phyloP scores from a whole-genome alignment of 257 asterid genomes.

The Salvia rosmarinus region DNA sequence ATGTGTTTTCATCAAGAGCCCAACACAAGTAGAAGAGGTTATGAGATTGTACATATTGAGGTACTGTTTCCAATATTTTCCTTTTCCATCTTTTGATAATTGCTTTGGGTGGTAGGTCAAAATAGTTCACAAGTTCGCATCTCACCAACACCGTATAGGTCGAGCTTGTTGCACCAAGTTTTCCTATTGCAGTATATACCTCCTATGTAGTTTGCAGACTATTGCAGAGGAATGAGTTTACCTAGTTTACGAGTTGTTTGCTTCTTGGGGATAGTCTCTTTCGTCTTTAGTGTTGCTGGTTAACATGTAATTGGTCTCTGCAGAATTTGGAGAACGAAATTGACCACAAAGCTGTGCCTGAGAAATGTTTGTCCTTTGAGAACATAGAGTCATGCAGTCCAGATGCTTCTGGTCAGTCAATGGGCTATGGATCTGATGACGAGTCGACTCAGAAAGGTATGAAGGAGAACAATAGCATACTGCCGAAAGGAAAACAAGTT shows the following conservation, averaged over 20 bases:
- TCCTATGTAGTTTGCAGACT: too few relatives aligned
- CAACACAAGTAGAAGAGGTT: constrained; percentile 56
- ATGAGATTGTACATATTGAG: constrained; percentile 68
- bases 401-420: constrained; percentile 68
- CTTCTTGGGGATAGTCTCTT: neutral
- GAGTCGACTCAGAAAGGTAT: constrained; percentile 76
- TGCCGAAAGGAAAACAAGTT: constrained; percentile 69
- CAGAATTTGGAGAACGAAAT: constrained; percentile 80
- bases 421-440: constrained; percentile 72
- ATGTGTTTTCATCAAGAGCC: constrained; percentile 70
- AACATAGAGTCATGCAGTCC: constrained; percentile 67
- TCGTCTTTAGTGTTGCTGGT: too few relatives aligned
- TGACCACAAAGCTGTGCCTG: constrained; percentile 70
- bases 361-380: constrained; percentile 71
- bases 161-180: too few relatives aligned
- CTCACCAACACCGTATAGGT: too few relatives aligned
- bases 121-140: neutral
- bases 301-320: neutral
- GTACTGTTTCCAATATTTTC: constrained; percentile 35
- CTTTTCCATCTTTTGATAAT: constrained; percentile 7
- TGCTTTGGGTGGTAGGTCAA: neutral
- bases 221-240: too few relatives aligned
- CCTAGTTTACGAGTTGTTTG: neutral
- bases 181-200: too few relatives aligned
- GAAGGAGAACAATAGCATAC: constrained; percentile 67